phyloP scores from a whole-genome alignment of 352 stramenopile genomes.

The Saprolegnia parasitica region DNA sequence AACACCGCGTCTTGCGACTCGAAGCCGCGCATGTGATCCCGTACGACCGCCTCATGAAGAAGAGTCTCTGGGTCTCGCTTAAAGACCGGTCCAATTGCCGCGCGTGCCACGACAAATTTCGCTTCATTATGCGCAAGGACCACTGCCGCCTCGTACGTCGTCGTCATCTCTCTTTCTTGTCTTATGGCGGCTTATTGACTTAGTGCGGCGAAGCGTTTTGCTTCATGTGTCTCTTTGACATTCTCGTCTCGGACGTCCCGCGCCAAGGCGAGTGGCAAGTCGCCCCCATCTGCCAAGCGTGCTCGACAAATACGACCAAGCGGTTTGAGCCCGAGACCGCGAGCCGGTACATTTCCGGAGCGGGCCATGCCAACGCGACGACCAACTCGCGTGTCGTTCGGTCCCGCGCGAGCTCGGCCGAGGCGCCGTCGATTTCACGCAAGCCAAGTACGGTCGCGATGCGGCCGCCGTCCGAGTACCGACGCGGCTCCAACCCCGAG shows the following conservation, averaged over 20 bases:
- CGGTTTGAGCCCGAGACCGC: neutral
- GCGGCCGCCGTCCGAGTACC: constrained; percentile 11
- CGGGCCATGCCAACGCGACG: neutral
- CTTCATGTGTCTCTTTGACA: constrained; percentile 16
- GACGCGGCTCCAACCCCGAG: neutral
- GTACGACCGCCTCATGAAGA: constrained; percentile 10
- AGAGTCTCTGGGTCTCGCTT: neutral
- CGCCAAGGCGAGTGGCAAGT: constrained; percentile 9
- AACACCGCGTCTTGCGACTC: constrained; percentile 4
- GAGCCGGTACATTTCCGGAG: neutral
- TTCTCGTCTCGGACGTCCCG: constrained; percentile 6
- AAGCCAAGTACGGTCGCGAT: neutral
- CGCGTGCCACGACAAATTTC: constrained; percentile 10
- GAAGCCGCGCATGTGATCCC: constrained; percentile 9
- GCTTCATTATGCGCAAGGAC: constrained; percentile 18
- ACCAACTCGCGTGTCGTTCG: constrained; percentile 1
- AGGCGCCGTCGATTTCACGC: neutral
- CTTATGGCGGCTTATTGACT: neutral
- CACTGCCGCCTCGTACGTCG: constrained; percentile 3
- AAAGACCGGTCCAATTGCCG: constrained; percentile 12
- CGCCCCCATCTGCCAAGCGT: constrained; percentile 1
- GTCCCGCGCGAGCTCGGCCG: constrained; percentile 1
- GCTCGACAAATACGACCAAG: constrained; percentile 1
- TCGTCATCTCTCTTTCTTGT: neutral
- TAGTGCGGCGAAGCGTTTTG: constrained; percentile 11